Base-by-base conservation (phyloP, 768 basidiomycete species). In the Russula foetens region DNA sequence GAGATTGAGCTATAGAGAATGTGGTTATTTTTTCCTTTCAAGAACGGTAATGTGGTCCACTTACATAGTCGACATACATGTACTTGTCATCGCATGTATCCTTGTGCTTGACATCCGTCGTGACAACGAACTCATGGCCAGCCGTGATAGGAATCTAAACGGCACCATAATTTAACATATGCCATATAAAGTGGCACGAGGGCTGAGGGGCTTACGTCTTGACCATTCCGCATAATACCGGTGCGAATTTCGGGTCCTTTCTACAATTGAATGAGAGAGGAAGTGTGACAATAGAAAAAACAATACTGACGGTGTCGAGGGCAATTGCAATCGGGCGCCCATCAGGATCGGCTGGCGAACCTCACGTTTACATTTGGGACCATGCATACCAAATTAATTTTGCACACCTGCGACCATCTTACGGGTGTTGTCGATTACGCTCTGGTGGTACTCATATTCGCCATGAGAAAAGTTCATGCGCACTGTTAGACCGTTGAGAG, bases 381-480 rank as follows among this genome's bases (percentile, higher is more conserved):
- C 48, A 38, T 43, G 43, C 1, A 39, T n/a, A n/a, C n/a, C n/a
- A 54, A 44, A 54, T 12, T 52, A 28, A 8, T 33, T 15, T 52
- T 2, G 71, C 84, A 67, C 67, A 93, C 92, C 75, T 45, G 83
- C 83, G 56, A 92, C 81, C 79, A 89, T 86, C 71, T 85, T 86
- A 69, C 95, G 82, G 53, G 93, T 89, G 80, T 98, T 98, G 78
- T 98, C 95, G 72, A 99, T 93, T 67, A 98, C 97, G 66, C 91
- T 94, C 77, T 99, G 94, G 77, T 98, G 97, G 74, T 96, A 98
- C 69, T 94, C 93, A 75, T 99, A 95, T 58, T 88, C 88, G 49
- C 97, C 97, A 84, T 99, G 97, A 56, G 96, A 98, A 74, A 98
- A 99, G 82, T 99, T 99, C 97, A 99, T 98, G 76, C 97, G 95